phyloP scores from a whole-genome alignment of 2,329 filamentous ascomycete species.

The Aspergillus sp. region DNA sequence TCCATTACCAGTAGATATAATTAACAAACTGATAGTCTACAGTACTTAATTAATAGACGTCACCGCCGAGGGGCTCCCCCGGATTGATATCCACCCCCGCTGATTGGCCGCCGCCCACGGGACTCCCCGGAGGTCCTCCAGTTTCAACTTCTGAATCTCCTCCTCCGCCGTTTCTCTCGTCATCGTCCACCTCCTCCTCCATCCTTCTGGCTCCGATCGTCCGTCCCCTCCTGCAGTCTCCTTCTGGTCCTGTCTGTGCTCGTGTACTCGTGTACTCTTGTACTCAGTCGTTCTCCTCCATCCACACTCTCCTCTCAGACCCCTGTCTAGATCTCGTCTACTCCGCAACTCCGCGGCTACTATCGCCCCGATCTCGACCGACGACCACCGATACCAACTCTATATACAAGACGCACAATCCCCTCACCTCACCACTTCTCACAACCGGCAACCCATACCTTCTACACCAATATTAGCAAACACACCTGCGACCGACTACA shows the following conservation, averaged over 20 bases:
- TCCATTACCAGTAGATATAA: too few relatives aligned
- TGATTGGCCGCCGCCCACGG: constrained; percentile 24
- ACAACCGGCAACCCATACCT: not conserved
- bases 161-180: constrained; percentile 6
- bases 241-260: not conserved
- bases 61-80: constrained; percentile 11
- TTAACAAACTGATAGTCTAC: too few relatives aligned
- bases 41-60: constrained; percentile 12
- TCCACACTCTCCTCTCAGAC: not conserved
- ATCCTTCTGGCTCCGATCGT: not conserved
- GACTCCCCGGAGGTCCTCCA: constrained; percentile 18
- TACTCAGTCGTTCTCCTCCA: not conserved
- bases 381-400: not conserved
- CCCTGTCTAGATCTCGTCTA: constrained; percentile 3
- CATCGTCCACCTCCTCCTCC: not conserved
- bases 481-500: not conserved
- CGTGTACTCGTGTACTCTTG: not conserved
- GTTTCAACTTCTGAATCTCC: constrained; percentile 7
- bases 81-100: constrained; percentile 16
- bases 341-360: constrained; percentile 10
- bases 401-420: not conserved
- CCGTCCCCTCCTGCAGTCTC: not conserved
- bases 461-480: not conserved
- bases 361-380: constrained; percentile 3
- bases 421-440: not conserved